These are phyloP conservation scores for Talaromyces pinophilus DNA, from an alignment of 2,329 filamentous ascomycete genomes.

Conservation along the genomic window DNA sequence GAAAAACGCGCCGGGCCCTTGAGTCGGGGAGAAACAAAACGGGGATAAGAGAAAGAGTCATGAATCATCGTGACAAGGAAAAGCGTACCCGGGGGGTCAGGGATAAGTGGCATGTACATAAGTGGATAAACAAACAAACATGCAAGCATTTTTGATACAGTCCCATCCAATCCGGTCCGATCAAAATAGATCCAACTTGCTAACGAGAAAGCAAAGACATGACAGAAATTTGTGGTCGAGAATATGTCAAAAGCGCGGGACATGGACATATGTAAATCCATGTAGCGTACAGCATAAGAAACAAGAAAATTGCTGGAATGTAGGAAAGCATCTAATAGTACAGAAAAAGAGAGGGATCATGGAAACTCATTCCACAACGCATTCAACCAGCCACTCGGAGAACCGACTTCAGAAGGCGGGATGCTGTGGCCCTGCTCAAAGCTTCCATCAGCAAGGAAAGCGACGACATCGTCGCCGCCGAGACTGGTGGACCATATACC, in stretches of 20 bases:
- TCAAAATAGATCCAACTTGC: background rate
- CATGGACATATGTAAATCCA: background rate
- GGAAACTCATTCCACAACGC: constrained; percentile 36
- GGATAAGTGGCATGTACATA: constrained; percentile 2
- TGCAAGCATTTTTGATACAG: constrained; percentile 1
- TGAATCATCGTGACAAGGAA: constrained; percentile 1
- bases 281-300: background rate
- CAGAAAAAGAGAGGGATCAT: constrained; percentile 4
- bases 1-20: background rate
- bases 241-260: background rate
- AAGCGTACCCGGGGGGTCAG: background rate
- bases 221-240: background rate
- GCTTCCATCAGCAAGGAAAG: constrained; percentile 41
- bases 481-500: constrained; percentile 36
- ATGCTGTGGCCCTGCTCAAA: constrained; percentile 33
- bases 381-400: constrained; percentile 40
- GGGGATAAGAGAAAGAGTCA: background rate
- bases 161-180: background rate
- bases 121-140: background rate
- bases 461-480: constrained; percentile 40
- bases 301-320: background rate
- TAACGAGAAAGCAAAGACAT: background rate
- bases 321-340: constrained; percentile 11
- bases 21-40: too few species aligned
- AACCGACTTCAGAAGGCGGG: constrained; percentile 35